Base-by-base conservation (phyloP, 768 basidiomycete species). In the Infundibulicybe gibba region DNA sequence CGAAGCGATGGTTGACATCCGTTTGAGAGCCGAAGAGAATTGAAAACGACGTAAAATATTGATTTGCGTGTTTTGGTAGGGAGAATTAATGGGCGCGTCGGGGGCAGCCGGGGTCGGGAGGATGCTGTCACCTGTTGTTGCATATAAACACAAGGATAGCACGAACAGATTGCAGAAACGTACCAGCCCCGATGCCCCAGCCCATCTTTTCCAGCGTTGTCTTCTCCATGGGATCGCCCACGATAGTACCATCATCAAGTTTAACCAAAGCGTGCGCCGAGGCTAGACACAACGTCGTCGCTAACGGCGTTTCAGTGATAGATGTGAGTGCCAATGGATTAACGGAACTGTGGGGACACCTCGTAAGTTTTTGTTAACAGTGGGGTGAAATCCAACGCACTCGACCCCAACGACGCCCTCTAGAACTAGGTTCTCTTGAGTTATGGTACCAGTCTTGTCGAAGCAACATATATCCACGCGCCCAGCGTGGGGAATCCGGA, bases 191-290 rank as follows among this genome's bases (percentile, higher is more conserved):
- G 34, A 98, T 63, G 48, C 81, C 83, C 95, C 97, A 98, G 41
- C 90, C 85, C 21, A 99, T 75, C 2, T 92, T 86, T 50, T 90
- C 89, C 6, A 98, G 72, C 0, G 97, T 95, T 0, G 90, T 94
- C 70, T 94, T 94, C 67, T 99, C 97, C 97, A 99, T 99, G 0
- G 97, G 97, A 62, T 99, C 97, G 3, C 97, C 97, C 37, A 98
- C 94, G 32, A 94, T 71, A 1, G 85, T 86, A 8, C 92, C 95
- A 56, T 98, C 95, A 55, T 99, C 95, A 19, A 99, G 76, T 40
- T 88, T 77, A 33, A 98, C 97, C 10, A 99, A 72, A 0, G 97
- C 95, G 58, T 99, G 97, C 1, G 97, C 94, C 8, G 94, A 84
- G 16, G 95, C 95, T 17, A 99, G 82, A 52, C 91, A 90, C 1